A percentile compares a stretch with the other conserved stretches of the same genome.
Conservation (phyloP, 192 early-diverging fungal genomes). For the Backusella psychrophila region DNA sequence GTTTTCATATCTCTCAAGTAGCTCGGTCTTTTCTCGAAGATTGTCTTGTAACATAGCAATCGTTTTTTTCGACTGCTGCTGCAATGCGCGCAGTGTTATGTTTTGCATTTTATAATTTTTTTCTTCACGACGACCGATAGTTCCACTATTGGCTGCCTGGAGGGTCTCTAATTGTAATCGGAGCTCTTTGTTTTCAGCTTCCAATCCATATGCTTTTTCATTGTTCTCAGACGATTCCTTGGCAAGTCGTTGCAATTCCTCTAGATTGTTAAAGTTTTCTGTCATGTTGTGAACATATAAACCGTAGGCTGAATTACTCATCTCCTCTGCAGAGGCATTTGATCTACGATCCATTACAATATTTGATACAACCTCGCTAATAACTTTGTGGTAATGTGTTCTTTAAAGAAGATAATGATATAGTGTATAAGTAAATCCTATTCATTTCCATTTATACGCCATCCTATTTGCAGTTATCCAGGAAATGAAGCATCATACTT, state of each 20-base stretch:
- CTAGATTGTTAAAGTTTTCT: constrained; percentile 72
- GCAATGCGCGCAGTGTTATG: constrained; percentile 37
- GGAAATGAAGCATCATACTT: constrained; percentile 34
- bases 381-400: constrained; percentile 70
- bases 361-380: constrained; percentile 69
- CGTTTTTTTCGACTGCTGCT: constrained; percentile 71
- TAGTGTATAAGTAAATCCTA: constrained; percentile 2
- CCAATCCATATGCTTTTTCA: constrained; percentile 56
- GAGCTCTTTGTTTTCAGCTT: constrained; percentile 61
- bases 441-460: background rate
- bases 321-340: constrained; percentile 42
- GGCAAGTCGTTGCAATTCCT: constrained; percentile 65
- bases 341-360: constrained; percentile 71
- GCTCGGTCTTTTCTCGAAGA: constrained; percentile 50
- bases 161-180: constrained; percentile 19
- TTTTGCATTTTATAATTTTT: constrained; percentile 26
- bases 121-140: background rate
- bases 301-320: constrained; percentile 55
- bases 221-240: constrained; percentile 59
- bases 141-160: background rate
- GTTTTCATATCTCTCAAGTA: background rate
- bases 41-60: constrained; percentile 69
- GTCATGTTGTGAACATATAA: constrained; percentile 71
- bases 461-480: too few species aligned
- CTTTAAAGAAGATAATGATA: constrained; percentile 23